Conservation (phyloP, 2,329 filamentous ascomycete species). For the Byssothecium circinans region DNA sequence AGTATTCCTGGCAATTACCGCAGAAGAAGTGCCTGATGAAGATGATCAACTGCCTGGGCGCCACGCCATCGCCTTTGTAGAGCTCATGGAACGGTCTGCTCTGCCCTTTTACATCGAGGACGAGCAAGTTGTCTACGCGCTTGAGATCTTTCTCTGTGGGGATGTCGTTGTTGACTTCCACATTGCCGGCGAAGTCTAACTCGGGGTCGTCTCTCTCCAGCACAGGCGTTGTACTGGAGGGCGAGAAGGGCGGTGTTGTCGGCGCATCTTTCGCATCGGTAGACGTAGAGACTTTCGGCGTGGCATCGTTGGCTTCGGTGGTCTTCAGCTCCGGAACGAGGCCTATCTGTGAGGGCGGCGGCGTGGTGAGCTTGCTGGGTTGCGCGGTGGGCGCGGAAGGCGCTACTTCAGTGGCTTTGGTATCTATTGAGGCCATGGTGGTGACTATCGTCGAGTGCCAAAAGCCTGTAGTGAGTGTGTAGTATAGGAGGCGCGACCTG, state of each 20-base stretch:
- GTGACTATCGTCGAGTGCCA: neutral
- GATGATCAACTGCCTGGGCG: slow-evolving; percentile 63
- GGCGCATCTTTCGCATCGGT: slow-evolving; percentile 13
- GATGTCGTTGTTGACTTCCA: slow-evolving; percentile 42
- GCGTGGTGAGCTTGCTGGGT: slow-evolving; percentile 23
- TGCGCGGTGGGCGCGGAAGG: slow-evolving; percentile 12
- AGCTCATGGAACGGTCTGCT: slow-evolving; percentile 42
- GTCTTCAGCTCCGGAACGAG: neutral
- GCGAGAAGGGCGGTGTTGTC: slow-evolving; percentile 35
- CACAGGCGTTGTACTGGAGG: slow-evolving; percentile 35
- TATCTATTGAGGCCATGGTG: slow-evolving; percentile 11
- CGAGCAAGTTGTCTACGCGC: slow-evolving; percentile 34
- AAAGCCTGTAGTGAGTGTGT: no score
- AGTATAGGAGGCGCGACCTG: no score
- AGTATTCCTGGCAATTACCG: slow-evolving; percentile 76
- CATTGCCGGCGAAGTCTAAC: slow-evolving; percentile 36
- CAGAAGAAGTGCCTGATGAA: slow-evolving; percentile 83
- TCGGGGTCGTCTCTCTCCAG: slow-evolving; percentile 31
- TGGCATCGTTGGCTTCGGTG: neutral
- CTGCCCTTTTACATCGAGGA: slow-evolving; percentile 41
- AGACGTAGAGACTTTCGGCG: slow-evolving; percentile 20
- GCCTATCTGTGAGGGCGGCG: slow-evolving; percentile 27
- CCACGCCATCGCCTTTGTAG: slow-evolving; percentile 37
- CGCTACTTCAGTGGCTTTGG: slow-evolving; percentile 14
- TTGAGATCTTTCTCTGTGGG: slow-evolving; percentile 35